Evolutionary conservation across 495 filamentous ascomycete genomes (phyloP), one percentile per base, ranked within the genome.

Genomic region (Ramalina intermedia): DNA sequence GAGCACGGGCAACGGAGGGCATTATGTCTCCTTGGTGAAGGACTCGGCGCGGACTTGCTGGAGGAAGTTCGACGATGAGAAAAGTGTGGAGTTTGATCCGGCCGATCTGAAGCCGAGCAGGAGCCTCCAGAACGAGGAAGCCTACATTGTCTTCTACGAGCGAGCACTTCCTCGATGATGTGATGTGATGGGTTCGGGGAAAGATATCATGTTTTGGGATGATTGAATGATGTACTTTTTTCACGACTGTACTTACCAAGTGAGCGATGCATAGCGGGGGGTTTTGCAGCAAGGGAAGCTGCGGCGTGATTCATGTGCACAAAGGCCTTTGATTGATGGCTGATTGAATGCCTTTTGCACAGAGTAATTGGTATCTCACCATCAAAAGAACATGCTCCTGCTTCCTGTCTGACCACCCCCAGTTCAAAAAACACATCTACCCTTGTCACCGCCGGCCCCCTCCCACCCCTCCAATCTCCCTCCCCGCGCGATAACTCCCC

Each of bases 401-500:
- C 18, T 20, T 20, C 18, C 18, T 20, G 18, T 20, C 18, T 20
- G 18, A 20, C 18, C 1, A 20, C 18, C 18, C 18, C 18, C 18
- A 20, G 18, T 1, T 20, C 29, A 33, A 33, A 2, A 33, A 3
- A 2, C 8, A 33, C 29, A 1, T 33, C 29, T 33, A 33, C 8
- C 29, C 27, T 12, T 7, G 29, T 33, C 54, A 49, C 48, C 43
- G 46, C 39, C 57, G 52, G 24, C 46, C 51, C 23, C 23, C 29
- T 11, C 29, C 29, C 29, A 33, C 29, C 27, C 55, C 55, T 12
- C 57, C 55, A 43, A 60, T 60, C 29, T 57, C 55, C 42, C 54
- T 59, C 20, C 57, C 57, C 59, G 95, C 67, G 47, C 87, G 67
- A 67, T 98, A 98, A 52, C 87, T 88, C n/a, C 84, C 81, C 55